These are phyloP conservation scores for Paraglomus occultum DNA, from an alignment of 192 early-diverging fungal genomes.

Conservation along the genomic window DNA sequence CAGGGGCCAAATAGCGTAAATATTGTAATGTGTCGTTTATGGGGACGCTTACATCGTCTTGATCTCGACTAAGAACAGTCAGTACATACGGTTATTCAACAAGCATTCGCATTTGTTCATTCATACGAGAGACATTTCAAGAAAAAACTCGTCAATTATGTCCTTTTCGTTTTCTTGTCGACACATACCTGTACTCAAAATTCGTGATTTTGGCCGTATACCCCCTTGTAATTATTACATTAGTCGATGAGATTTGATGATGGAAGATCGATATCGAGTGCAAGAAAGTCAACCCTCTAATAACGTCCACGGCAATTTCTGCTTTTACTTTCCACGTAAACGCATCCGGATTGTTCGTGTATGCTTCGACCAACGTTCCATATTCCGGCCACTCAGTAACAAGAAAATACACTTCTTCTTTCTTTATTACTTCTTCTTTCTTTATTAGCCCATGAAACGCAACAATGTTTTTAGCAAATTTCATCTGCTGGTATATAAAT, in stretches of 20 bases:
- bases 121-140: not conserved
- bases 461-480: slow-evolving; percentile 18
- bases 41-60: not conserved
- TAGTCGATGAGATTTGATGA: slow-evolving; percentile 24
- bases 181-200: not conserved
- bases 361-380: slow-evolving; percentile 23
- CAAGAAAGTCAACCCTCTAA: slow-evolving; percentile 20
- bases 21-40: not conserved
- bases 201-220: slow-evolving; percentile 15
- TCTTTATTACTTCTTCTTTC: not conserved
- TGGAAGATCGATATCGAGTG: slow-evolving; percentile 20
- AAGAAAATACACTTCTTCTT: slow-evolving; percentile 6
- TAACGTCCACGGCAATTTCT: slow-evolving; percentile 21
- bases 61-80: not conserved
- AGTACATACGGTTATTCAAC: not conserved
- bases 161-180: too few species aligned
- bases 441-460: slow-evolving; percentile 21
- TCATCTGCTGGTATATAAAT: slow-evolving; percentile 25
- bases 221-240: slow-evolving; percentile 10
- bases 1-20: slow-evolving; percentile 1
- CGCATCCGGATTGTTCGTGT: not conserved
- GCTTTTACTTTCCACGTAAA: slow-evolving; percentile 1
- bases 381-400: slow-evolving; percentile 29
- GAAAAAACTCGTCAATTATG: too few species aligned
- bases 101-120: not conserved